Base-by-base conservation (phyloP, 2,329 filamentous ascomycete species). In the Samsoniella hepiali region DNA sequence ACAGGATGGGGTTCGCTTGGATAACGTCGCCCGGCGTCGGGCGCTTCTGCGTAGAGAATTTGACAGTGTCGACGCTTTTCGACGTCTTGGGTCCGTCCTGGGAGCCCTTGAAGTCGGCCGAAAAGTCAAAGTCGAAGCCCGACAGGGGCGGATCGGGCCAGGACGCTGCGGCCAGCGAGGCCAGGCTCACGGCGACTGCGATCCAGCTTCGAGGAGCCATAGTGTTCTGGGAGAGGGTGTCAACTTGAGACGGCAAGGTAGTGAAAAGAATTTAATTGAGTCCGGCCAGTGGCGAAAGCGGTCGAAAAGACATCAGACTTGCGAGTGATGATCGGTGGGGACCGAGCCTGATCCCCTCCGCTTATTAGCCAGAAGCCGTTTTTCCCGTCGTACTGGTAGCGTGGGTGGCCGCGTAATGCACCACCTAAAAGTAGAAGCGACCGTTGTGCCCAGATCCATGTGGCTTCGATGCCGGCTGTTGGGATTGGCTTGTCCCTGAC, bases 391-490 rank as follows among this genome's bases (percentile, higher is more conserved):
- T 22, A 22, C 22, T 22, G 22, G 22, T 59, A 51, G 58, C 49
- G 36, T 53, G 17, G 22, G 49, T 54, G 58, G 58, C 47, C 58
- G 58, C 58, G 49, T 61, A 53, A 61, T 61, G 47, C 58, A 27
- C 36, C 54, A 13, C 22, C 32, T 9, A 49, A n/a, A 22, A 22
- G 22, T 22, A 22, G 31, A 58, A 49, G 44, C 27, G 22, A 22
- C 45, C 45, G 49, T 44, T 53, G 27, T 8, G 7, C 8, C 36
- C 29, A 45, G 38, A 61, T 54, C 15, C 17, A n/a, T 29, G 15
- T 4, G 5, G 56, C 1, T 22, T 31, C 9, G 34, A 60, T 42
- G 47, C 31, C 27, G 50, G 31, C 3, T 9, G 9, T 38, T 3
- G 10, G 36, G 54, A 32, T 6, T 32, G 47, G 32, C 36, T 38